Conservation (phyloP, 2,329 filamentous ascomycete species). For the Sodiomyces alkalinus region DNA sequence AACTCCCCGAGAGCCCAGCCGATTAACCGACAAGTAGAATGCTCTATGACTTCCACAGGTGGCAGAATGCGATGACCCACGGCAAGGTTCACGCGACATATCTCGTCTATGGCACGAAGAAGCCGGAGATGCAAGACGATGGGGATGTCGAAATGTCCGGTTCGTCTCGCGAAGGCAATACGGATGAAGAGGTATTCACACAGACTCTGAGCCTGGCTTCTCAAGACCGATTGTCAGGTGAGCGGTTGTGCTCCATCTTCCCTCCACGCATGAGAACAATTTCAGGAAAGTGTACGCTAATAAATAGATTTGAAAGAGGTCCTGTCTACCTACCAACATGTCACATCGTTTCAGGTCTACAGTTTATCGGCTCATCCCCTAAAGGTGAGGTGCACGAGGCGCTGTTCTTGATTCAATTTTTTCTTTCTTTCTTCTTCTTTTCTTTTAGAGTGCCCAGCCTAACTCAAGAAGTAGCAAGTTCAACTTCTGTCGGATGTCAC, state of each 20-base stretch:
- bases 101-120: conserved; percentile 58
- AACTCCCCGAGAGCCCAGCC: too few species aligned
- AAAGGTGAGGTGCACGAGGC: conserved; percentile 28
- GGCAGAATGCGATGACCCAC: conserved; percentile 60
- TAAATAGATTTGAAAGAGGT: conserved; percentile 39
- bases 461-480: too few species aligned
- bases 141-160: conserved; percentile 57
- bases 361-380: conserved; percentile 60
- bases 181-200: conserved; percentile 34
- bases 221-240: conserved; percentile 60
- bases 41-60: conserved; percentile 71
- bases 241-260: conserved; percentile 4
- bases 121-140: conserved; percentile 26
- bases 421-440: too few species aligned
- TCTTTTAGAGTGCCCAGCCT: too few species aligned
- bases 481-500: conserved; percentile 57
- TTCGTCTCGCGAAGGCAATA: conserved; percentile 43
- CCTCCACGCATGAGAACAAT: conserved; percentile 7
- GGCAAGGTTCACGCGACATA: conserved; percentile 85
- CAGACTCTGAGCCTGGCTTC: conserved; percentile 50
- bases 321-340: conserved; percentile 53
- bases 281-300: too few species aligned
- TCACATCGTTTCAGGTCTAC: conserved; percentile 74
- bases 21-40: too few species aligned
- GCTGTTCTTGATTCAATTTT: not conserved